Conservation (phyloP, 805 yeast genomes). For the Alloascoidea hylecoeti region DNA sequence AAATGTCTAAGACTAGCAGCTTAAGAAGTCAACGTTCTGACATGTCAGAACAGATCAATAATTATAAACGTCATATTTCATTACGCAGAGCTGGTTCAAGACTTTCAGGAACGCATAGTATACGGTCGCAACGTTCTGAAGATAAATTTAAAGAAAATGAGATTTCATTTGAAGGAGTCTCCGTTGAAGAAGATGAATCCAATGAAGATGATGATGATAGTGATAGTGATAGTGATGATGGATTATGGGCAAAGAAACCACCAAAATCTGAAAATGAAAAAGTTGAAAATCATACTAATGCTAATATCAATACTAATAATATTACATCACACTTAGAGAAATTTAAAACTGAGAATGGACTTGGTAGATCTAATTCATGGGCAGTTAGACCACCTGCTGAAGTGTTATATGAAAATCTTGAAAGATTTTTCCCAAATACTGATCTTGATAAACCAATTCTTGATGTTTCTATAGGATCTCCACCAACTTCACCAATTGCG, state of each 20-base stretch:
- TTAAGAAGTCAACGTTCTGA: too few species aligned
- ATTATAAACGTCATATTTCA: too few species aligned
- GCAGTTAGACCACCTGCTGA: constrained; percentile 92
- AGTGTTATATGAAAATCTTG: constrained; percentile 83
- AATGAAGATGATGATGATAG: constrained; percentile 16
- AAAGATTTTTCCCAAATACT: constrained; percentile 82
- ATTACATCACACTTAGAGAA: constrained; percentile 1
- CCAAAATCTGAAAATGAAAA: constrained; percentile 6
- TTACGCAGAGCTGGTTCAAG: too few species aligned
- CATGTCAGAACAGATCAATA: too few species aligned
- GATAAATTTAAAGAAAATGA: constrained; percentile 60
- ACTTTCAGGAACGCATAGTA: too few species aligned
- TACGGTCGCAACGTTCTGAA: too few species aligned
- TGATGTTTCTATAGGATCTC: constrained; percentile 38
- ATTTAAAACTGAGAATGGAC: not conserved
- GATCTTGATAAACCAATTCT: constrained; percentile 87
- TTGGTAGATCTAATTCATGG: constrained; percentile 23
- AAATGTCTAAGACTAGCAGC: too few species aligned
- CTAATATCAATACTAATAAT: not conserved
- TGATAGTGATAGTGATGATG: constrained; percentile 36
- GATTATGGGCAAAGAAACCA: constrained; percentile 41
- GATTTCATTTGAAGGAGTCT: constrained; percentile 65
- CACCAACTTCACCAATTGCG: constrained; percentile 38
- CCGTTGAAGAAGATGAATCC: constrained; percentile 33
- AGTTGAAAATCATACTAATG: constrained; percentile 3